Base-by-base conservation (phyloP, 371 early-diverging fungal species). In the Saksenaea oblongispora region DNA sequence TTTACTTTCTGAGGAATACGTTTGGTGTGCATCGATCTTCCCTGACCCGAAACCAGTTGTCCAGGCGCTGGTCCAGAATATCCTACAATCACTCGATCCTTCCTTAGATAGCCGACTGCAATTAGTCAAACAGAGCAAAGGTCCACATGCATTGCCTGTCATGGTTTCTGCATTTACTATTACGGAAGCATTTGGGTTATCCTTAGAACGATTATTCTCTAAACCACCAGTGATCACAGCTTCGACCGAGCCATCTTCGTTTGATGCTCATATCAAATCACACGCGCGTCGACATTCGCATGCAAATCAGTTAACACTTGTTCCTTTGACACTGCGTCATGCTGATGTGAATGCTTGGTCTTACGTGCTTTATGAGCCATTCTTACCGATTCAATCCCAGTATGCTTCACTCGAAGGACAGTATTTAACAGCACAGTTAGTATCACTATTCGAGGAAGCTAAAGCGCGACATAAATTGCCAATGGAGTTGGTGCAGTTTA, bases 11-110 rank as follows among this genome's bases (percentile, higher is more conserved):
- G 81, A 86, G 39, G 91, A 90, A 57, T 78, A 85, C 62, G 76
- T 83, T 5, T 88, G 89, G 89, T 82, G 82, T 54, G 74, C 80
- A 1, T 80, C 83, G 37, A 76, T 88, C 41, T 89, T 90, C 56
- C 78, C 85, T 9, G 83, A 83, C 57, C 82, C 87, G 10, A 70
- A 73, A 1, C 67, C 75, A 5, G 76, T 80, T 5, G 70, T 85
- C 14, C 74, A 84, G 55, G 73, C 80, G 13, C 76, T 89, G 17
- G 76, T 89, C 1, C 86, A 82, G 39, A 73, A 82, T 54, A 72
- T 85, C 18, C 76, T 88, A 59, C 56, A 72, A 13, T 76, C 83
- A 5, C 64, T 91, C 5, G 81, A 87, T 55, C 91, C 91, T 17
- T 73, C 83, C 27, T 71, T 88, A 44, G 75, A 76, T 10, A 44